Conservation (phyloP, 1,139 yeast genomes). For the Lodderomyces pseudojiufengensis region DNA sequence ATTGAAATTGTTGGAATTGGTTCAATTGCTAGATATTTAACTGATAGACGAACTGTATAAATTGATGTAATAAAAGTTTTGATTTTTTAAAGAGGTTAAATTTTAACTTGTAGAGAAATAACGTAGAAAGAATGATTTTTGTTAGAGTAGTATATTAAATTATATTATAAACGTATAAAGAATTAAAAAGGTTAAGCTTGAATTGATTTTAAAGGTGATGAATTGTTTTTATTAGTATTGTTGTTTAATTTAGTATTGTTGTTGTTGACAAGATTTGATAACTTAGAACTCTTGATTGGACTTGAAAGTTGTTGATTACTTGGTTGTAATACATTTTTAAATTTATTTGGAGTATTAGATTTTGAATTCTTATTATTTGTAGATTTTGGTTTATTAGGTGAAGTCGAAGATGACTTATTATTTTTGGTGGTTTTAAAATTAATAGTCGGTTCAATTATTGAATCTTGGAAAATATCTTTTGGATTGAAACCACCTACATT, state of each 20-base stretch:
- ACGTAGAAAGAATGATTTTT: too few relatives aligned
- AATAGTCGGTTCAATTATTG: conserved; percentile 1
- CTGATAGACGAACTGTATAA: conserved; percentile 79
- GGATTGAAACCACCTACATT: conserved; percentile 5
- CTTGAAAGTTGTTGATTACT: not conserved
- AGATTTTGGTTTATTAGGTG: conserved; percentile 4
- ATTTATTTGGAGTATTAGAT: conserved; percentile 2
- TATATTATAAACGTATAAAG: too few relatives aligned
- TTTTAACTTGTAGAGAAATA: too few relatives aligned
- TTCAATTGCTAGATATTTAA: conserved; percentile 78
- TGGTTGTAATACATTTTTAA: conserved; percentile 4
- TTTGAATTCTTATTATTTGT: not conserved
- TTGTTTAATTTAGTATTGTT: too few relatives aligned
- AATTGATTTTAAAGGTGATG: conserved; percentile 5
- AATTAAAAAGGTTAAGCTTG: conserved; percentile 1
- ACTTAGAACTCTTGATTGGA: too few relatives aligned
- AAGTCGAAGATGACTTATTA: conserved; percentile 1
- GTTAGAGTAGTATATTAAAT: too few relatives aligned
- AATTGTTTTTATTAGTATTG: conserved; percentile 1
- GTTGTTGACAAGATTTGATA: too few relatives aligned
- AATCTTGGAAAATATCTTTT: conserved; percentile 3
- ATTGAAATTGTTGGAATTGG: conserved; percentile 84
- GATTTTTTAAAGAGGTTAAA: not conserved
- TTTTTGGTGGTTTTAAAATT: not conserved
- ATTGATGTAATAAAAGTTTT: too few relatives aligned